Conservation (phyloP, 768 basidiomycete species). For the Phaffia australis region DNA sequence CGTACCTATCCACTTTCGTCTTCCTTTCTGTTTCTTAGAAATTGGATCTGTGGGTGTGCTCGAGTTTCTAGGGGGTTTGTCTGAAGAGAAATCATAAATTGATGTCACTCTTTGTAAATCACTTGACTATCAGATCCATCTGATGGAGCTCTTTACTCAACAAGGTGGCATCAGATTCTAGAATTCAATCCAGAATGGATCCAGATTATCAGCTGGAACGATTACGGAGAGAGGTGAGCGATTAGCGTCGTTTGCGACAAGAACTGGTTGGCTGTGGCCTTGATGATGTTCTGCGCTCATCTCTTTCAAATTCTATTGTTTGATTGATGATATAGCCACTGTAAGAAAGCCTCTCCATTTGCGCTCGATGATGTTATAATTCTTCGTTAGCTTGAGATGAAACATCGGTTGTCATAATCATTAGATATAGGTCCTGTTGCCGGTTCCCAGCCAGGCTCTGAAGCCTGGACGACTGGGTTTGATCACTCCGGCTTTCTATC, state of each 20-base stretch:
- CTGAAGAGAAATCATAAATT: not conserved
- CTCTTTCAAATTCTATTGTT: not conserved
- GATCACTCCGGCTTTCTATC: slow-evolving; percentile 32
- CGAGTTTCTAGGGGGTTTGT: not conserved
- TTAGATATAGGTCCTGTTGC: slow-evolving; percentile 34
- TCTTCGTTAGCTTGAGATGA: not conserved
- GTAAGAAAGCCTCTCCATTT: not conserved
- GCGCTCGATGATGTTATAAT: not conserved
- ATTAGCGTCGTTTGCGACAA: not conserved
- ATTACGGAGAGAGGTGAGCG: slow-evolving; percentile 35
- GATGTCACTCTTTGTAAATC: not conserved
- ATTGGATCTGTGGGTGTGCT: slow-evolving; percentile 35
- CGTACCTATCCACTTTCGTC: not conserved
- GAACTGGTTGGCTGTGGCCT: not conserved
- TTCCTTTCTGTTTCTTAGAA: slow-evolving; percentile 26
- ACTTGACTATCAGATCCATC: slow-evolving; percentile 30
- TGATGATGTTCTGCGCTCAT: not conserved
- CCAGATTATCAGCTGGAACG: slow-evolving; percentile 39
- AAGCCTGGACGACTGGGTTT: slow-evolving; percentile 36
- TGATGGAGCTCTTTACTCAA: slow-evolving; percentile 35
- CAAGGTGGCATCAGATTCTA: slow-evolving; percentile 33
- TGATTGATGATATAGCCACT: not conserved
- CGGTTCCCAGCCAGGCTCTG: slow-evolving; percentile 36
- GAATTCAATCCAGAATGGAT: slow-evolving; percentile 31
- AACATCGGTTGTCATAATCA: no score